Base-by-base conservation (phyloP, 2,329 filamentous ascomycete species). In the Cladophialophora exuberans region DNA sequence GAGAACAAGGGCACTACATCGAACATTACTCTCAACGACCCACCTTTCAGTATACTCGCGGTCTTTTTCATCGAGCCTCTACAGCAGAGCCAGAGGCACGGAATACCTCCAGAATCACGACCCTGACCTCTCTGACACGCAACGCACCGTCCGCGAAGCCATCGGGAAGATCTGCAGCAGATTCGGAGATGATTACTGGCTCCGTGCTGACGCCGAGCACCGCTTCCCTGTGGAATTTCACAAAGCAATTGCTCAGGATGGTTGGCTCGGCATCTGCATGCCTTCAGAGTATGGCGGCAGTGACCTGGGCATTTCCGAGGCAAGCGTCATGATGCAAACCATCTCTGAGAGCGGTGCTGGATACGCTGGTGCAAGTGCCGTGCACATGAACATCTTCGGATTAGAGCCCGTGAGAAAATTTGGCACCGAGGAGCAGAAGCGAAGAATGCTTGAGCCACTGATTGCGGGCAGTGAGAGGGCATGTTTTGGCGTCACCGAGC, bases 311-410 rank as follows among this genome's bases (percentile, higher is more conserved):
- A 70, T 72, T 39, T 65, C 71, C 2, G 74, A 77, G 60, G 75
- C 75, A 1, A 70, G 73, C 0, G 67, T 76, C 3, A 77, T 77
- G 75, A 74, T 78, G 73, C 74, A 77, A 54, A 78, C 75, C 3
- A 73, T 78, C 15, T 69, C 75, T 1, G 75, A 77, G 61, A 71
- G 67, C 1, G 75, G 75, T 0, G 75, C 70, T 4, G 75, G 74
- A 1, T 73, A 74, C 65, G 71, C 72, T 1, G 76, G 68, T 4
- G 71, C 72, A 1, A 73, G 69, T 6, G 71, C 72, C 1, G 70
- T 78, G 10, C 75, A 78, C 48, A 77, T 77, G 73, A 78, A 78
- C 49, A 76, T 78, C 25, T 78, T 77, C 54, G 75, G 74, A 0
- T 61, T 77, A 2, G 73, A 74, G 42, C 75, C 75, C 0, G 74